phyloP scores from a whole-genome alignment of 2,329 filamentous ascomycete genomes.

The Colletotrichum noveboracense region DNA sequence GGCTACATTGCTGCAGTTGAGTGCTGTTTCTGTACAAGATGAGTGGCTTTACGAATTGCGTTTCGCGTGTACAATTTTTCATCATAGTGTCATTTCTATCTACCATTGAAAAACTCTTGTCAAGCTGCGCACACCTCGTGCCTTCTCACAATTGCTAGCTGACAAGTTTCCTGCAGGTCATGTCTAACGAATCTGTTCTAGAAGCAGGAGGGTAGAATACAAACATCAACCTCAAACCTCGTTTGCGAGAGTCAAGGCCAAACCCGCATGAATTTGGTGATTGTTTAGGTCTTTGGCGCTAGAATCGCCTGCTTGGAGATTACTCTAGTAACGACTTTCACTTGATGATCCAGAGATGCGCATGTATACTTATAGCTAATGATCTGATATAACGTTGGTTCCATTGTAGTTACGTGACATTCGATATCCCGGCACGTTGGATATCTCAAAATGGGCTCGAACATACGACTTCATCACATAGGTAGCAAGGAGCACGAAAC shows the following conservation, averaged over 20 bases:
- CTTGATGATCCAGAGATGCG: not conserved
- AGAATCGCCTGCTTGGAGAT: not conserved
- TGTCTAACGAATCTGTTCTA: not conserved
- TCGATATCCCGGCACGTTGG: not conserved
- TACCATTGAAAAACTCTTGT: not conserved
- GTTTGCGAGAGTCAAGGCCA: not conserved
- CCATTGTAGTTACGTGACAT: not conserved
- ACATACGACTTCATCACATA: not conserved
- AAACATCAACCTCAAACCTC: not conserved
- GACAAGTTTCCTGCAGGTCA: not conserved
- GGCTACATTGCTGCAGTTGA: not conserved
- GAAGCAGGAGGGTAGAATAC: not conserved
- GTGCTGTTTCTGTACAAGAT: not conserved
- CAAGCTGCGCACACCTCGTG: not conserved
- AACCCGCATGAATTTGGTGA: not conserved
- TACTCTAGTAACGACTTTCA: not conserved
- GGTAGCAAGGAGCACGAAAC: not conserved
- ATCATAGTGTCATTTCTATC: not conserved
- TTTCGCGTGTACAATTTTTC: not conserved
- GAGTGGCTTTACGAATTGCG: too few relatives aligned
- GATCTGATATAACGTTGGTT: not conserved
- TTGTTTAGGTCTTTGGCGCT: not conserved
- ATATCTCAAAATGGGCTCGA: not conserved
- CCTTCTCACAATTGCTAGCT: not conserved
- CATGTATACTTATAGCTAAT: not conserved